Conservation (phyloP, 1,139 yeast species). For the Yamadazyma triangularis region DNA sequence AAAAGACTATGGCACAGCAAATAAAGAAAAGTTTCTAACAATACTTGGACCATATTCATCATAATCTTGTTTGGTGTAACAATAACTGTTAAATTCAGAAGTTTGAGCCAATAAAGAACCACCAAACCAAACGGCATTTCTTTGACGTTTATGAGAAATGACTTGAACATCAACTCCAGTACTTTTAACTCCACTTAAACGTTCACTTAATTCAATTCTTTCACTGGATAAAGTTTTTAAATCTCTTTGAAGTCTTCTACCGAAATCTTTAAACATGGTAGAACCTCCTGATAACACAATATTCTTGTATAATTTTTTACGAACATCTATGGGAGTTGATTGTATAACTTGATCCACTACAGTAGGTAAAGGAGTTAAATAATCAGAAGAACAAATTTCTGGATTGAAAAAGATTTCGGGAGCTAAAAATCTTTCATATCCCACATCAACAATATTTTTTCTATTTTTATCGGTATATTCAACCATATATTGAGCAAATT, state of each 20-base stretch:
- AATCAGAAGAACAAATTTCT: slow-evolving; percentile 93
- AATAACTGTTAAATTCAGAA: slow-evolving; percentile 90
- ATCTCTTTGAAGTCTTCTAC: slow-evolving; percentile 95
- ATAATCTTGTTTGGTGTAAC: slow-evolving; percentile 95
- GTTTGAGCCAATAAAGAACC: slow-evolving; percentile 97
- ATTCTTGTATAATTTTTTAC: slow-evolving; percentile 92
- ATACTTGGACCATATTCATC: slow-evolving; percentile 98
- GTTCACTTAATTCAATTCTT: slow-evolving; percentile 80
- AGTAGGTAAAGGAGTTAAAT: slow-evolving; percentile 89
- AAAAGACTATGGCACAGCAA: slow-evolving; percentile 91
- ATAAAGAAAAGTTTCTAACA: slow-evolving; percentile 92
- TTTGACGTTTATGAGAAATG: slow-evolving; percentile 93
- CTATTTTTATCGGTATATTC: slow-evolving; percentile 72
- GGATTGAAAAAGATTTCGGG: slow-evolving; percentile 99
- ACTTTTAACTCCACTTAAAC: slow-evolving; percentile 74
- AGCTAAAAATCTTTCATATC: slow-evolving; percentile 95
- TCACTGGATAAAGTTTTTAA: slow-evolving; percentile 82
- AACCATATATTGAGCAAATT: slow-evolving; percentile 89
- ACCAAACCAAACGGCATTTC: slow-evolving; percentile 99
- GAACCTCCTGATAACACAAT: slow-evolving; percentile 96
- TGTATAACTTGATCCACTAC: slow-evolving; percentile 95
- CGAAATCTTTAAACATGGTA: slow-evolving; percentile 97
- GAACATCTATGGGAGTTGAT: slow-evolving; percentile 94
- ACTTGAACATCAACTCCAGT: slow-evolving; percentile 98
- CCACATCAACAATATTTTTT: slow-evolving; percentile 75